Base-by-base conservation (phyloP, 2,329 filamentous ascomycete species). In the Trichoderma polysporum region DNA sequence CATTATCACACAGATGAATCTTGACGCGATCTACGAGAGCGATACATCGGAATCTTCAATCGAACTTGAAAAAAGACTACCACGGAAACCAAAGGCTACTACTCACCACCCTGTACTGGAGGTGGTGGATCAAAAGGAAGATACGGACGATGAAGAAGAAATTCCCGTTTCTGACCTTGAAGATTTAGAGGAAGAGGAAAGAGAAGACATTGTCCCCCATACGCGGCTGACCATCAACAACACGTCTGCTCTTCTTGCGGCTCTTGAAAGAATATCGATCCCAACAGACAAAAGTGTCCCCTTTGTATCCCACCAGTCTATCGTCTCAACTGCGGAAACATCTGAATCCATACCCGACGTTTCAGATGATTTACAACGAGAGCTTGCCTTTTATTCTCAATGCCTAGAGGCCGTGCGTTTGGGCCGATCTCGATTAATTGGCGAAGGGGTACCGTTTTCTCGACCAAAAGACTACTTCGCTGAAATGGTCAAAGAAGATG, bases 401-500 rank as follows among this genome's bases (percentile, higher is more conserved):
- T 91, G 91, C 56, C 87, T 97, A 45, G 88, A 91, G 39, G 93
- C 93, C 1, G 93, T 90, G 4, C 87, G 89, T 70, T 82, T 87
- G 68, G 95, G 88, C 2, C 90, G 94, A 66, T 78, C 82, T n/a
- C 82, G 89, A 69, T 85, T 99, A 27, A 90, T 91, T 76, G 89
- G 90, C 70, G 94, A 97, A 79, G 90, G 90, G 9, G 86, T 94
- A 0, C 87, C 91, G 7, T 99, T 99, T 81, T 90, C 92, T 31
- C 87, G 95, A 10, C 95, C 95, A 3, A 90, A 88, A 66, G 95
- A 99, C 81, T 99, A 97, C 82, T 99, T 99, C 74, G 95, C 95
- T 52, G 95, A 99, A 84, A 99, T 98, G 94, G 90, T 97, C 75
- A 98, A 98, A 87, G 92, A 90, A 75, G 95, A 99, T 77, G 94